These are phyloP conservation scores for Pilobolus umbonatus DNA, from an alignment of 192 early-diverging fungal species.

Conservation along the genomic window DNA sequence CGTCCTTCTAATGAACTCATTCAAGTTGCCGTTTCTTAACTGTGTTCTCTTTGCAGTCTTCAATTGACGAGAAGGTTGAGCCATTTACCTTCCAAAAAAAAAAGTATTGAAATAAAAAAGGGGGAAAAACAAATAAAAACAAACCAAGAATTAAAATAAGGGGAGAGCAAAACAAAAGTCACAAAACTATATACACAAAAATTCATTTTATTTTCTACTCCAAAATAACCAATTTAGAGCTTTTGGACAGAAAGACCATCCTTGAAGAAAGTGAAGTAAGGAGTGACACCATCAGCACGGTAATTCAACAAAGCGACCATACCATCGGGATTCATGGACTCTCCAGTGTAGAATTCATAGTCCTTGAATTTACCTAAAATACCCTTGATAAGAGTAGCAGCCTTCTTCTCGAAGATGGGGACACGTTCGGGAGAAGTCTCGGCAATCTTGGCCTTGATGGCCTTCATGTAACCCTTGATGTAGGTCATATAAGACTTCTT, in stretches of 20 bases:
- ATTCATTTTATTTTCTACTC: too few species aligned
- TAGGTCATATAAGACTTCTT: conserved; percentile 90
- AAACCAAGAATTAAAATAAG: too few species aligned
- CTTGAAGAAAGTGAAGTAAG: conserved; percentile 89
- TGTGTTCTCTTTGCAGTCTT: too few species aligned
- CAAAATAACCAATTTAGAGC: conserved; percentile 35
- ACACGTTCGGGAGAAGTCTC: conserved; percentile 57
- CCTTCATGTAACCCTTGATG: conserved; percentile 94
- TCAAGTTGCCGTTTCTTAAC: too few species aligned
- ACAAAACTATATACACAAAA: too few species aligned
- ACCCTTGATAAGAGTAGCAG: conserved; percentile 67
- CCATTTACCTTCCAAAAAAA: too few species aligned
- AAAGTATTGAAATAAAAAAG: too few species aligned
- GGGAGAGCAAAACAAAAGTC: too few species aligned
- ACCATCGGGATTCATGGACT: conserved; percentile 83
- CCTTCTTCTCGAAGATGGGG: conserved; percentile 61
- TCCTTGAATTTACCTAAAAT: conserved; percentile 77
- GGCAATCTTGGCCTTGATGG: conserved; percentile 57
- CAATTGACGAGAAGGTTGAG: too few species aligned
- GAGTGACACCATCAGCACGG: conserved; percentile 90
- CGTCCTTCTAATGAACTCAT: too few species aligned
- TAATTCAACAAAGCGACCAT: conserved; percentile 87
- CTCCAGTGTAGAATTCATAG: conserved; percentile 89
- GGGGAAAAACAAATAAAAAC: too few species aligned
- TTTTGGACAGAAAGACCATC: conserved; percentile 78